A percentile compares a stretch with the other conserved stretches of the same genome.
Conservation (phyloP, 176 grass and related monocot genomes). For the Aegilops tauschii region DNA sequence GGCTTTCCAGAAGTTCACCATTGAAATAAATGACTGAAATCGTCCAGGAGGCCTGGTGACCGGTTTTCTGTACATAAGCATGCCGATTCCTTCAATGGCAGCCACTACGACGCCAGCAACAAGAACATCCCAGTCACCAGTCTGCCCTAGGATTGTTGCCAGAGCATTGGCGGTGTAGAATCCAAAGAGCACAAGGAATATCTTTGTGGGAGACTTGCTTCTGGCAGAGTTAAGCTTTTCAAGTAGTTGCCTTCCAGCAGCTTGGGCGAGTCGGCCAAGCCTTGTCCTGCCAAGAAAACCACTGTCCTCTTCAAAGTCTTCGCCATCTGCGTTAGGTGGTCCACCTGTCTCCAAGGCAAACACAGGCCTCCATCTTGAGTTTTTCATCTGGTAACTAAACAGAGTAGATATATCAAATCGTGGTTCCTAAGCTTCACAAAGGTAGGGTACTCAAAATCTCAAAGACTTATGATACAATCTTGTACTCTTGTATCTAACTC, state of each 20-base stretch:
- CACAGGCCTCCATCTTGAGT: slow-evolving; percentile 49
- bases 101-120: slow-evolving; percentile 84
- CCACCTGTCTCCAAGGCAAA: slow-evolving; percentile 73
- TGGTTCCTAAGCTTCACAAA: not conserved
- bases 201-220: slow-evolving; percentile 72
- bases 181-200: slow-evolving; percentile 87
- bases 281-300: slow-evolving; percentile 69
- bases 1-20: slow-evolving; percentile 94
- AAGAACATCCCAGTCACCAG: slow-evolving; percentile 98
- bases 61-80: slow-evolving; percentile 89
- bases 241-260: slow-evolving; percentile 59
- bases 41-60: slow-evolving; percentile 39
- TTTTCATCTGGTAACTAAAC: slow-evolving; percentile 54
- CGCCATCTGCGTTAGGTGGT: slow-evolving; percentile 44
- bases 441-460: not conserved
- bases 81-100: slow-evolving; percentile 85
- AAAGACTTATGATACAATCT: not conserved
- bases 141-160: slow-evolving; percentile 91
- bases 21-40: slow-evolving; percentile 53
- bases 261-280: slow-evolving; percentile 64
- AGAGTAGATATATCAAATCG: slow-evolving; percentile 15
- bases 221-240: slow-evolving; percentile 74
- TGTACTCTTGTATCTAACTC: not conserved
- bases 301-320: slow-evolving; percentile 53
- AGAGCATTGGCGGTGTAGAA: slow-evolving; percentile 96